These are phyloP conservation scores for Collybiopsis luxurians DNA, from an alignment of 768 basidiomycete species.

Conservation along the genomic window DNA sequence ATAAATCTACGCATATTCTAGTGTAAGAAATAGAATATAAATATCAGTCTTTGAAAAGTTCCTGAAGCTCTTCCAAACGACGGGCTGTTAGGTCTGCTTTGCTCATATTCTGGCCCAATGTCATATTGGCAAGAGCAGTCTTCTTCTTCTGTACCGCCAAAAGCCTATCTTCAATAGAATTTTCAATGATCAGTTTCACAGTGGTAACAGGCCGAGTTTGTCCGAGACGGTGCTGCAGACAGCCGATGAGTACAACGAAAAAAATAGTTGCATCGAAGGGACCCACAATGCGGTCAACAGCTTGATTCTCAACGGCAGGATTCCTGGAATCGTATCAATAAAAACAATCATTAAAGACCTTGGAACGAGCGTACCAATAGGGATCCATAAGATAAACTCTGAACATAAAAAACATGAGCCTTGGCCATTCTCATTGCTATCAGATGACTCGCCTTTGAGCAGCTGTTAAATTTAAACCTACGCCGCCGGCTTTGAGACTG, in stretches of 20 bases:
- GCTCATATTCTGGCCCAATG: conserved; percentile 81
- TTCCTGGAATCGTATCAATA: conserved; percentile 56
- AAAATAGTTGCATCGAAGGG: neutral
- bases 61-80: conserved; percentile 83
- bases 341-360: conserved; percentile 6
- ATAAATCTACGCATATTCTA: conserved; percentile 2
- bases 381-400: conserved; percentile 95
- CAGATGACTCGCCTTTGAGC: conserved; percentile 51
- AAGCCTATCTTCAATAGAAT: conserved; percentile 90
- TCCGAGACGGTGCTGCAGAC: conserved; percentile 84
- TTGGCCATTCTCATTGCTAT: too few relatives aligned
- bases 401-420: too few relatives aligned
- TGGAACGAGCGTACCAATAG: conserved; percentile 64
- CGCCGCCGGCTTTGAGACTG: conserved; percentile 95
- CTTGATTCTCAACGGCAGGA: conserved; percentile 96
- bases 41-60: conserved; percentile 54
- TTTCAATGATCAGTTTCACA: conserved; percentile 90
- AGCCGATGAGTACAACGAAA: conserved; percentile 4
- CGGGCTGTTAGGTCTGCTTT: conserved; percentile 86
- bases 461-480: conserved; percentile 93
- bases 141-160: conserved; percentile 95
- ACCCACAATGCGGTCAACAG: conserved; percentile 93
- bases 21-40: neutral
- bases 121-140: conserved; percentile 91
- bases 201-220: conserved; percentile 91